phyloP scores from a whole-genome alignment of 1,139 yeast genomes.

The Magnusiomyces clavatus region DNA sequence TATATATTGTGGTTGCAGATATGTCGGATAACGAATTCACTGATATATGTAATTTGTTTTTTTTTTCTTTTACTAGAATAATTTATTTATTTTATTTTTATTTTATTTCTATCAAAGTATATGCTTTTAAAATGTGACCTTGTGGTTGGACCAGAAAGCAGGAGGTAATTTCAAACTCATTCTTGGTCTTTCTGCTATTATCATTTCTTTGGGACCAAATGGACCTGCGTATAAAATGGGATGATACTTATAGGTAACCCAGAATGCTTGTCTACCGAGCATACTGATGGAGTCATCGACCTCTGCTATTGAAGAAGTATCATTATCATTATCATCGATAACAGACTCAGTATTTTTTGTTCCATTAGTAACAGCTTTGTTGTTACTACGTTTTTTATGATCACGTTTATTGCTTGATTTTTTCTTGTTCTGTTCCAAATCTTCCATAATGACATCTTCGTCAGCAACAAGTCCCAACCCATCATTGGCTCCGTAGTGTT shows the following conservation, averaged over 20 bases:
- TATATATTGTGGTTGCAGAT: slow-evolving; percentile 4
- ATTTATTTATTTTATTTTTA: not conserved
- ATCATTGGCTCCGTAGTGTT: slow-evolving; percentile 47
- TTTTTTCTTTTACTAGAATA: not conserved
- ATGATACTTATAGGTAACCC: slow-evolving; percentile 70
- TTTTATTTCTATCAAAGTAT: not conserved
- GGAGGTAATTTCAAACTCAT: slow-evolving; percentile 56
- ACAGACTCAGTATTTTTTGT: slow-evolving; percentile 20
- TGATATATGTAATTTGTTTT: not conserved
- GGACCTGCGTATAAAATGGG: slow-evolving; percentile 60
- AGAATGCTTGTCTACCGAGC: slow-evolving; percentile 42
- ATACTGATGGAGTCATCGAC: slow-evolving; percentile 30
- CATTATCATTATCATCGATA: no score
- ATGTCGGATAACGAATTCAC: not conserved
- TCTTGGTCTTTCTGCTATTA: slow-evolving; percentile 72
- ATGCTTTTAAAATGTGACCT: slow-evolving; percentile 43
- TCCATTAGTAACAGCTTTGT: slow-evolving; percentile 21
- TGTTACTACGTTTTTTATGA: slow-evolving; percentile 9
- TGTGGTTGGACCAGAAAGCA: slow-evolving; percentile 65
- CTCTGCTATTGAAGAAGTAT: slow-evolving; percentile 19
- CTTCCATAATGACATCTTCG: slow-evolving; percentile 5
- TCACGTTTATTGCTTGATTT: not conserved
- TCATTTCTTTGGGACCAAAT: slow-evolving; percentile 51
- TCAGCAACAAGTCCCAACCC: slow-evolving; percentile 32
- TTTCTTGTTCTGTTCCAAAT: not conserved